Evolutionary conservation across 345 rosid genomes (phyloP).

Genomic region (Acer saccharum): DNA sequence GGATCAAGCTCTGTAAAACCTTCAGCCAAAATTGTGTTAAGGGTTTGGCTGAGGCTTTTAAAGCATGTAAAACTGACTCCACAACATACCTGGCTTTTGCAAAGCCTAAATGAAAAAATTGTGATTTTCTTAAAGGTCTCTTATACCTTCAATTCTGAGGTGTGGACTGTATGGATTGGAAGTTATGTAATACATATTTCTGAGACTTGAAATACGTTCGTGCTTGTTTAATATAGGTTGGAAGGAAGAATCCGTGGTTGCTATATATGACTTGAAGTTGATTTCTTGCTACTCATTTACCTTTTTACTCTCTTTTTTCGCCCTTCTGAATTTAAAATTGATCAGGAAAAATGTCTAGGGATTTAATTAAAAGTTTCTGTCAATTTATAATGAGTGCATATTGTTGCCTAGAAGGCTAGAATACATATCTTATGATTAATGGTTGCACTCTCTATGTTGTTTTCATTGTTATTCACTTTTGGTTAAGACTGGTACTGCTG

Average conservation of each 20-base stretch:
- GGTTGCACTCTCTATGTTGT: neutral
- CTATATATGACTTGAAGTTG: neutral
- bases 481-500: neutral
- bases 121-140: neutral
- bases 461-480: too few relatives aligned
- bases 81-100: neutral
- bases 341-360: too few relatives aligned
- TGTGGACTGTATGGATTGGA: neutral
- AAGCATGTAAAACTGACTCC: neutral
- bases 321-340: too few relatives aligned
- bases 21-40: neutral
- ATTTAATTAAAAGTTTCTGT: too few relatives aligned
- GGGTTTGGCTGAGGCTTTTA: neutral
- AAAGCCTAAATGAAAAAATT: neutral
- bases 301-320: too few relatives aligned
- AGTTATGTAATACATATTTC: neutral
- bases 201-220: neutral
- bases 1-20: neutral
- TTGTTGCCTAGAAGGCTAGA: too few relatives aligned
- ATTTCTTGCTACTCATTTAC: too few relatives aligned
- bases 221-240: neutral
- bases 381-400: too few relatives aligned
- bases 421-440: too few relatives aligned
- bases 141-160: neutral
- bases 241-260: neutral